Evolutionary conservation across 495 filamentous ascomycete genomes (phyloP).

Genomic region (Apodospora peruviana): DNA sequence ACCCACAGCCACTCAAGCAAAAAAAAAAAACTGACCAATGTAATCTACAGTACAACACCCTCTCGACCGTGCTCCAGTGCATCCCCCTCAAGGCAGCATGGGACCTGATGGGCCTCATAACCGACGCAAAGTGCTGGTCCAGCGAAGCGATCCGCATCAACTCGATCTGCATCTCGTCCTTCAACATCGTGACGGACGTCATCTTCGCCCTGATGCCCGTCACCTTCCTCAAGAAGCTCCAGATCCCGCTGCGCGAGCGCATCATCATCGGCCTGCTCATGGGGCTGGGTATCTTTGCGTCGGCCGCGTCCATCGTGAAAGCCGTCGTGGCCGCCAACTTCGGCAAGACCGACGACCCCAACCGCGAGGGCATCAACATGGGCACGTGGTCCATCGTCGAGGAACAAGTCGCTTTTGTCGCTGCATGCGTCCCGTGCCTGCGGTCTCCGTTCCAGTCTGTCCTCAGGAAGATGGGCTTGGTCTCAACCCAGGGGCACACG

Average conservation of each 20-base stretch:
- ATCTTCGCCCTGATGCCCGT: conserved; percentile 14
- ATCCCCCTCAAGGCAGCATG: conserved; percentile 12
- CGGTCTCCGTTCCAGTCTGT: conserved; percentile 11
- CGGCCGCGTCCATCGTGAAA: conserved; percentile 14
- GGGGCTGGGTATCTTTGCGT: conserved; percentile 14
- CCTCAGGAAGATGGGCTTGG: conserved; percentile 6
- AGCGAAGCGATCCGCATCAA: conserved; percentile 7
- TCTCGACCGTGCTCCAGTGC: conserved; percentile 8
- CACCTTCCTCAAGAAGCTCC: conserved; percentile 11
- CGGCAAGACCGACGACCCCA: conserved; percentile 7
- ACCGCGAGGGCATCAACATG: conserved; percentile 12
- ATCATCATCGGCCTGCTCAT: conserved; percentile 15
- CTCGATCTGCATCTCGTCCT: conserved; percentile 11
- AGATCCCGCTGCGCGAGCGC: conserved; percentile 14
- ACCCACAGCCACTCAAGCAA: too few species aligned
- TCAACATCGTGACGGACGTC: conserved; percentile 18
- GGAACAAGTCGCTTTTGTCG: conserved; percentile 16
- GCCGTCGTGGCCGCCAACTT: conserved; percentile 12
- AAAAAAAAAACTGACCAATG: too few species aligned
- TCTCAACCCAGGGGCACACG: not conserved
- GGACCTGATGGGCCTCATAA: conserved; percentile 9
- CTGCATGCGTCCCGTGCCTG: conserved; percentile 13
- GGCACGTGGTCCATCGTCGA: conserved; percentile 14
- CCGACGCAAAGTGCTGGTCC: conserved; percentile 9
- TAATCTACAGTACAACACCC: conserved; percentile 14